Base-by-base conservation (phyloP, 2,329 filamentous ascomycete genomes). In the Triangularia setosa region DNA sequence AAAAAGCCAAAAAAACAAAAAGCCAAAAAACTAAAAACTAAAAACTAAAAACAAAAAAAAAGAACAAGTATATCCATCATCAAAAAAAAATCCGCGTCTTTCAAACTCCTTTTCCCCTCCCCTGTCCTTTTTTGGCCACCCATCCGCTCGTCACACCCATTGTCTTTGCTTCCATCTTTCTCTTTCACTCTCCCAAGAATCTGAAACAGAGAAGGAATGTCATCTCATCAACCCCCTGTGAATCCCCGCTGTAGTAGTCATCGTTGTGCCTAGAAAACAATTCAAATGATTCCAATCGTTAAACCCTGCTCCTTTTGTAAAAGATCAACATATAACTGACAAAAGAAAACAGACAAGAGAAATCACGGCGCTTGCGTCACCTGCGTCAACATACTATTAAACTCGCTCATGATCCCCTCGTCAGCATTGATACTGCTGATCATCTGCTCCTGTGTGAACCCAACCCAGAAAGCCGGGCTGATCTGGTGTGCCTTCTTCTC, bases 331-430 rank as follows among this genome's bases (percentile, higher is more conserved):
- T n/a, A n/a, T n/a, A n/a, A n/a, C n/a, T n/a, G n/a, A n/a, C n/a
- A n/a, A 63, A 60, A n/a, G 40, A 40, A 60, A 60, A 59, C 16
- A 44, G n/a, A 40, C 14, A 1, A 40, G 6, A 40, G 6, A 40
- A 27, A 55, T 28, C 25, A 55, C 25, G 21, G 52, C 25, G 23
- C 52, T 16, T 55, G 52, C 23, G 52, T 55, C 52, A 55, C 52
- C 44, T 73, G 65, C 60, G 74, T 67, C 40, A 60, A 57, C 54
- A 57, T 62, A 21, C 55, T 63, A 24, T 85, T 82, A 69, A 87
- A 84, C 70, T 87, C 84, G 63, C 76, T 80, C 76, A 87, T 85
- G 67, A 87, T 86, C 53, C 79, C 80, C 68, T 87, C 84, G 67
- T 87, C 84, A 0, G 82, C 80, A 18, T 83, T 80, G 64, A 87